A percentile compares a stretch with the other conserved stretches of the same genome.
Conservation (phyloP, 1,284 basidiomycete genomes). For the Flammula alnicola region DNA sequence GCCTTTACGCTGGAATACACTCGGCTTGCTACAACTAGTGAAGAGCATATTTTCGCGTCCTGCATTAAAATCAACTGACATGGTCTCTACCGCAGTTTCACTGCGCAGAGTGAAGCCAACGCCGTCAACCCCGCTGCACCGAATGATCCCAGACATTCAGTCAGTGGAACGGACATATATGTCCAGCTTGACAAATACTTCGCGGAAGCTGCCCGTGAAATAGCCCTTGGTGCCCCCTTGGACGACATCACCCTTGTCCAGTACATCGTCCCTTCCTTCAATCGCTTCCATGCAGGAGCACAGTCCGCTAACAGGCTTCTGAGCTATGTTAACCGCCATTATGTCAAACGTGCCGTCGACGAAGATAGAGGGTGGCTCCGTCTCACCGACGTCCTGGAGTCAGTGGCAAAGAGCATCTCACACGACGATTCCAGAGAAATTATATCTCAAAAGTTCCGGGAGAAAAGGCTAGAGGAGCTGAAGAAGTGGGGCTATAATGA, state of each 20-base stretch:
- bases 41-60: conserved; percentile 23
- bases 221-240: conserved; percentile 63
- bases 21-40: conserved; percentile 79
- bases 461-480: conserved; percentile 62
- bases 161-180: conserved; percentile 70
- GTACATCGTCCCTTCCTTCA: conserved; percentile 71
- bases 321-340: conserved; percentile 80
- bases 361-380: conserved; percentile 79
- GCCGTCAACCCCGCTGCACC: conserved; percentile 31
- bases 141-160: conserved; percentile 23
- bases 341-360: conserved; percentile 74
- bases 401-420: conserved; percentile 58
- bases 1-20: conserved; percentile 76
- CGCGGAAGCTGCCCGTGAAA: conserved; percentile 59
- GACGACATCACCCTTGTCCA: conserved; percentile 69
- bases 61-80: conserved; percentile 18
- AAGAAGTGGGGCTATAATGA: conserved; percentile 71
- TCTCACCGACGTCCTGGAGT: conserved; percentile 65
- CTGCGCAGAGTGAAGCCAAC: conserved; percentile 56
- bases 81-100: conserved; percentile 47
- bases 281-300: conserved; percentile 67
- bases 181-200: conserved; percentile 70
- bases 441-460: conserved; percentile 58
- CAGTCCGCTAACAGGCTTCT: conserved; percentile 70
- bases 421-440: conserved; percentile 59